These are phyloP conservation scores for Saccharomyces hybrid DNA, from an alignment of 1,139 yeast species.

Conservation along the genomic window DNA sequence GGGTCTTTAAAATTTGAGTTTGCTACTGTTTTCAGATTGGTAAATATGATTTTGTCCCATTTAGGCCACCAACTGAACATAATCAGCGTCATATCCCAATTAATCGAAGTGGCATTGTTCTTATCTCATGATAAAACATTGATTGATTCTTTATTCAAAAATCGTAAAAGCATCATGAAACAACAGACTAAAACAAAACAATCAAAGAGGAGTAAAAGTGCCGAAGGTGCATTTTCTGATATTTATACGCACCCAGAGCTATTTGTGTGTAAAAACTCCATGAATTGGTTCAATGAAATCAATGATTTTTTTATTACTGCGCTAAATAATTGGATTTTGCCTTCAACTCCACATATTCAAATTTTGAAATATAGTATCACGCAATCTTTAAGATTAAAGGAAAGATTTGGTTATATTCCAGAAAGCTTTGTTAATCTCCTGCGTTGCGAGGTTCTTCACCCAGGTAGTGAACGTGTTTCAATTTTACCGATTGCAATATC, in stretches of 20 bases:
- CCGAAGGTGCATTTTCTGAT: slow-evolving; percentile 50
- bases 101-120: slow-evolving; percentile 31
- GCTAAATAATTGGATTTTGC: slow-evolving; percentile 43
- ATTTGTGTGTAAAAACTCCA: slow-evolving; percentile 41
- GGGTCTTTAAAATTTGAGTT: slow-evolving; percentile 22
- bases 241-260: slow-evolving; percentile 58
- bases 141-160: slow-evolving; percentile 22
- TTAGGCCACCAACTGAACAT: slow-evolving; percentile 31
- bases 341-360: slow-evolving; percentile 56
- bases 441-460: slow-evolving; percentile 50
- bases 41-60: slow-evolving; percentile 13
- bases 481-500: slow-evolving; percentile 64
- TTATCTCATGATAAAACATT: slow-evolving; percentile 30
- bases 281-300: slow-evolving; percentile 34
- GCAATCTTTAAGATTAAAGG: slow-evolving; percentile 22
- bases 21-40: slow-evolving; percentile 15
- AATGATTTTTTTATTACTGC: slow-evolving; percentile 44
- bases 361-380: slow-evolving; percentile 49
- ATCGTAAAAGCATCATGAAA: slow-evolving; percentile 9
- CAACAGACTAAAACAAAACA: slow-evolving; percentile 8
- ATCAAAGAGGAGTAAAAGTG: slow-evolving; percentile 23
- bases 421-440: slow-evolving; percentile 36
- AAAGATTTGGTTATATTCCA: slow-evolving; percentile 24
- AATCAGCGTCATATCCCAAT: slow-evolving; percentile 30
- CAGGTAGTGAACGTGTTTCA: slow-evolving; percentile 53